Base-by-base conservation (phyloP, 1,284 basidiomycete genomes). In the Marasmius tenuissimus region DNA sequence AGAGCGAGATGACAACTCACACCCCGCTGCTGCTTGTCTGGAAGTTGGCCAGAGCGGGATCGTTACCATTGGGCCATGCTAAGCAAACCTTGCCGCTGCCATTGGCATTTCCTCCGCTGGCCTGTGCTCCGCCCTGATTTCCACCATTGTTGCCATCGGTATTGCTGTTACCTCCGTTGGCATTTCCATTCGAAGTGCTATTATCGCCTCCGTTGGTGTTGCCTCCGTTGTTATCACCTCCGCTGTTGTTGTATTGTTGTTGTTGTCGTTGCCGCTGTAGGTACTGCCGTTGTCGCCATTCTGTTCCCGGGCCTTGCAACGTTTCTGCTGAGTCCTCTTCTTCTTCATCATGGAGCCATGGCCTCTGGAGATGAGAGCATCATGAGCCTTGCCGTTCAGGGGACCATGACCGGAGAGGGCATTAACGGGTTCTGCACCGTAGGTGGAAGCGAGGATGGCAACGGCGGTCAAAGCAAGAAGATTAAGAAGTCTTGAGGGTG, bases 61-160 rank as follows among this genome's bases (percentile, higher is more conserved):
- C 75, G 66, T 85, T 75, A 56, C 80, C 81, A 67, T 86, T 83
- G 57, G 86, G 79, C 87, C 88, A 93, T 16, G 83, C 86, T 42
- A 87, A 68, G 67, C 89, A 86, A 20, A 83, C 76, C 76, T 92
- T 91, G 58, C 63, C 59, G 11, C 45, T 37, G 34, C 3, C 7
- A 35, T 18, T 37, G 47, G 27, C 18, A 20, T 10, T 34, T 16
- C 34, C 27, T 34, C 57, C 48, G 39, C 34, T 38, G 34, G 52
- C 58, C 50, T 55, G 48, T 55, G 52, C 58, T 59, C 47, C 12
- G 52, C 50, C 47, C 27, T 34, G 14, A 33, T 48, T 34, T 20
- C 27, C 18, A 39, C 35, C 18, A 20, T n/a, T 38, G 18, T 55
- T 55, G 35, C 18, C 33, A 27, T 51, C 27, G 27, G 27, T 51